Base-by-base conservation (phyloP, 164 flowering plant species). In the Vitis rotundifolia region DNA sequence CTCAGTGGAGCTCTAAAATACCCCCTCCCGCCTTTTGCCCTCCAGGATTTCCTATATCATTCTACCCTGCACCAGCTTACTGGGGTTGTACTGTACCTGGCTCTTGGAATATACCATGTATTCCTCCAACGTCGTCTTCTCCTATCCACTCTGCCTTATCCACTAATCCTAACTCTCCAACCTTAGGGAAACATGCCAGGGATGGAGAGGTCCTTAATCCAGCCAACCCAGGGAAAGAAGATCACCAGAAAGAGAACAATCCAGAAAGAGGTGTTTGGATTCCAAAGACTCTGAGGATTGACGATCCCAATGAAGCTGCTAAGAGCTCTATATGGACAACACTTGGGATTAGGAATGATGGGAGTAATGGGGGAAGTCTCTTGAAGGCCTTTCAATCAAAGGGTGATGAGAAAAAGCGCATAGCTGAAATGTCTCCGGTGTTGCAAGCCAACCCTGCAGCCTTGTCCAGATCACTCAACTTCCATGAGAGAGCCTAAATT, bases 371-470 rank as follows among this genome's bases (percentile, higher is more conserved):
- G 6, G 57, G 68, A 57, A 64, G 82, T 9, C 73, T 78, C 5
- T 79, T 78, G 19, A 71, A 68, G 69, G 74, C 77, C 11, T 83
- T 85, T 44, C 68, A 73, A 31, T 37, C 81, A 16, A 77, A 68
- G 60, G 64, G 56, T 28, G 64, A 53, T 11, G 69, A 72, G 15
- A 79, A 59, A 51, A 72, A 56, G 11, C 74, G 50, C 26, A n/a
- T 13, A 0, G 48, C 66, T 29, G 80, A 72, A 49, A 57, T 77
- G 16, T 73, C 75, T 15, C 57, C 74, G 0, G 65, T 69, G 44
- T 48, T 85, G 64, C 88, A 76, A 66, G 89, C 89, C 47, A 87
- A 87, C 59, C 91, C 91, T 11, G 91, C 91, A 26, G 91, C 91
- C 48, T 71, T 83, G 66, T 80, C 84, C 2, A 64, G 91, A 47